Evolutionary conservation across 306 rosid genomes (phyloP), one percentile per base, ranked within the genome.

Genomic region (Chamaecrista fasciculata): DNA sequence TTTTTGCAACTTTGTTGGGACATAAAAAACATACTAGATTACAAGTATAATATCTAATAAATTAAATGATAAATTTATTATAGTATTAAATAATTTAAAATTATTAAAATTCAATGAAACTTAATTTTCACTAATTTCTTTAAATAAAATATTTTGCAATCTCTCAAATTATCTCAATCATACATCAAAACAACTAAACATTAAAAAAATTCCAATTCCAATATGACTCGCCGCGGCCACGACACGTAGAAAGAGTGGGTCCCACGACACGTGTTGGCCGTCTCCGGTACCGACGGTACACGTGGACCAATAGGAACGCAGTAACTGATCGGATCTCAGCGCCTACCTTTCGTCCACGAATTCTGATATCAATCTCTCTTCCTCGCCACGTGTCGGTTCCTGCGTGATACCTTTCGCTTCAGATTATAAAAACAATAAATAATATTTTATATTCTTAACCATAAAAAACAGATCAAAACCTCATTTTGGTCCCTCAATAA

Each of bases 321-420:
- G 91, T 81, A 81, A 89, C 80, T 79, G 96, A 89, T 89, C 91
- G 93, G 91, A 85, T 89, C 87, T 85, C 9, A 9, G 69, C 85
- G 65, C 76, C 65, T 70, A 29, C 16, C 86, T 87, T 82, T 66
- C 81, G 66, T 83, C 96, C 96, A 89, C 93, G 91, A 89, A 69
- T 83, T 87, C 80, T 83, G 74, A 86, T 76, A 70, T 81, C 82
- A 39, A 50, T 46, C 65, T 16, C 26, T 1, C 9, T 59, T 55
- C 5, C 11, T 5, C 61, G 79, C 87, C 93, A 87, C 93, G 96
- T 85, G 96, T 78, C 91, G 8, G 15, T 36, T 47, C 51, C 5
- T 72, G 12, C 79, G 72, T 71, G 70, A 77, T 71, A 42, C 78
- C 68, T 50, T 76, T 69, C 10, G 4, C 42, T 67, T 23, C 61